Percentiles rank a stretch among this genome's conserved stretches.
Evolutionary conservation across 306 rosid species (phyloP).

Genomic region (Hippophae tibetana): DNA sequence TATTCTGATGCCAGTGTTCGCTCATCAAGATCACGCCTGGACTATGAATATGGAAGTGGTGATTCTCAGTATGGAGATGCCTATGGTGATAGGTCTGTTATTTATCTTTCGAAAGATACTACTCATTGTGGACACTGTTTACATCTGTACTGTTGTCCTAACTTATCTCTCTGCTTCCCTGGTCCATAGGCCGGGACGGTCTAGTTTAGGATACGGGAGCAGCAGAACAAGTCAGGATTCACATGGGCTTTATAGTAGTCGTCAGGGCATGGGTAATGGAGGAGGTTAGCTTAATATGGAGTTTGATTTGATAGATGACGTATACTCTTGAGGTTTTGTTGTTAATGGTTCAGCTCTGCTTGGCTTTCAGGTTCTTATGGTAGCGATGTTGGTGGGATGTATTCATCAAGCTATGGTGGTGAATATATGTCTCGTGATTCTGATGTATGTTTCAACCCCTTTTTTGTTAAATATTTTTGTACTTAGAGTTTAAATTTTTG

Average conservation of each 20-base stretch:
- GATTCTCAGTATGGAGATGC: conserved; percentile 69
- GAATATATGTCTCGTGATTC: conserved; percentile 68
- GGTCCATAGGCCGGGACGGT: conserved; percentile 55
- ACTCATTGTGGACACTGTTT: neutral
- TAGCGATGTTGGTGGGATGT: conserved; percentile 56
- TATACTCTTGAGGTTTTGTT: neutral
- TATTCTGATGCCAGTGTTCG: conserved; percentile 64
- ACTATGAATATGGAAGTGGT: conserved; percentile 73
- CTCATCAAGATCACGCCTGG: conserved; percentile 79
- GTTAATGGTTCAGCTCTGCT: neutral
- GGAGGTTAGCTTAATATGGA: conserved; percentile 38
- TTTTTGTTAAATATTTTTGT: neutral
- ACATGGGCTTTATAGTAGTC: conserved; percentile 67
- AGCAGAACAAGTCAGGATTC: conserved; percentile 67
- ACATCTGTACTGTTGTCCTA: conserved; percentile 1
- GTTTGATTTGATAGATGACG: neutral
- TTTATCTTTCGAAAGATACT: conserved; percentile 2
- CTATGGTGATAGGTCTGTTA: conserved; percentile 69
- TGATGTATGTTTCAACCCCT: conserved; percentile 50
- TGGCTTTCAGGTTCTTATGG: conserved; percentile 61
- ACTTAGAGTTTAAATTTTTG: neutral
- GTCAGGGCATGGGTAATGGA: conserved; percentile 45
- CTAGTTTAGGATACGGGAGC: conserved; percentile 61
- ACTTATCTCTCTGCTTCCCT: conserved; percentile 11
- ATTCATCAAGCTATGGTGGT: conserved; percentile 79